Evolutionary conservation across 2,329 filamentous ascomycete genomes (phyloP).

Genomic region (Trichoderma sp.): DNA sequence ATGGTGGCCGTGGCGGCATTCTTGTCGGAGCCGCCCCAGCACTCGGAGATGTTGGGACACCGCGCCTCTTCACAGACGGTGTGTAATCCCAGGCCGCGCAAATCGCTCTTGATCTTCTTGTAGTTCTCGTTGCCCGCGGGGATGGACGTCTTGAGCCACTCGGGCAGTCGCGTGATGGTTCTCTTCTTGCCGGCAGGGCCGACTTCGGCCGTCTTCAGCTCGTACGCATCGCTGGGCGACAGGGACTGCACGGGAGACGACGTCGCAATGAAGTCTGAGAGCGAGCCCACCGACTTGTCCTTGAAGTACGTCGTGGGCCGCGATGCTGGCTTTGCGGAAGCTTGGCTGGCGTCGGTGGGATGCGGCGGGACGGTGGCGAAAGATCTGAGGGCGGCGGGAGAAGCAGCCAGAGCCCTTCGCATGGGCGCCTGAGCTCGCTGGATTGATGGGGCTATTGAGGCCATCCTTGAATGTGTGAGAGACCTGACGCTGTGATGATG

Average conservation of each 20-base stretch:
- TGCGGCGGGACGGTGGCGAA: constrained; percentile 54
- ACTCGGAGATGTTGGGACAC: constrained; percentile 97
- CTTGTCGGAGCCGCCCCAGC: constrained; percentile 92
- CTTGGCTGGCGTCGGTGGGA: constrained; percentile 35
- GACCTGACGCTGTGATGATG: not conserved
- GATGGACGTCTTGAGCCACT: constrained; percentile 96
- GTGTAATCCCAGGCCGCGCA: constrained; percentile 85
- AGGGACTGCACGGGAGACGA: constrained; percentile 49
- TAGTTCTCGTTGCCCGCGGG: constrained; percentile 80
- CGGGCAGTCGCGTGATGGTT: constrained; percentile 75
- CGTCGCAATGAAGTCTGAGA: constrained; percentile 60
- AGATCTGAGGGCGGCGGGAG: constrained; percentile 41
- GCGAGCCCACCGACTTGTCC: constrained; percentile 59
- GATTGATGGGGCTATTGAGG: constrained; percentile 48
- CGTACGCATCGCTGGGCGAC: constrained; percentile 59
- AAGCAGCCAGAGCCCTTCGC: constrained; percentile 45
- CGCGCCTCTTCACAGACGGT: constrained; percentile 98
- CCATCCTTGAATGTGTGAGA: constrained; percentile 39
- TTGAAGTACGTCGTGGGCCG: constrained; percentile 60
- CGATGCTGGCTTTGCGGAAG: constrained; percentile 33
- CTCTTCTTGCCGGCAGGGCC: constrained; percentile 65
- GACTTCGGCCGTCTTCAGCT: constrained; percentile 65
- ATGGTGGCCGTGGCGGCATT: constrained; percentile 93
- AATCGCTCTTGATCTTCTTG: constrained; percentile 92
- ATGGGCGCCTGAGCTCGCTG: constrained; percentile 50